A percentile compares a stretch with the other conserved stretches of the same genome.
Evolutionary conservation across 176 grass and related monocot species (phyloP).

Genomic region (Elaeis guineensis): DNA sequence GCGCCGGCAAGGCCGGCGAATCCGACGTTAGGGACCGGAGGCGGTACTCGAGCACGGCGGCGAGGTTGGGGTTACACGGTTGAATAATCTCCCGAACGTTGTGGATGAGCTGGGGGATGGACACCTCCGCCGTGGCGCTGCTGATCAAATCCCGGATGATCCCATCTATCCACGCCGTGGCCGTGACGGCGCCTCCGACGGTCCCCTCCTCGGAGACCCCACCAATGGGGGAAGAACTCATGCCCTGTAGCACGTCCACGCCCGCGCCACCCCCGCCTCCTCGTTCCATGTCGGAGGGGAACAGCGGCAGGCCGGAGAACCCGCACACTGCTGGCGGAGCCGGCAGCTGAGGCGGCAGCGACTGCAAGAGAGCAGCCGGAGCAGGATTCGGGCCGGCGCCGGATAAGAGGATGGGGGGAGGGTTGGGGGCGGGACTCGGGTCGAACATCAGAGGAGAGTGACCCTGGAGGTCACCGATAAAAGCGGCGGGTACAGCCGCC

Average conservation of each 20-base stretch:
- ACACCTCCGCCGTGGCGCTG: slow-evolving; percentile 47
- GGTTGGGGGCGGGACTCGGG: slow-evolving; percentile 7
- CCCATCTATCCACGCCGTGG: slow-evolving; percentile 68
- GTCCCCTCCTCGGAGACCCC: not conserved
- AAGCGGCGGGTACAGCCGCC: not conserved
- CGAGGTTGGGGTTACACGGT: slow-evolving; percentile 77
- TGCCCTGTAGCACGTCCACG: no score
- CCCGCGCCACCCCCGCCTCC: slow-evolving; percentile 22
- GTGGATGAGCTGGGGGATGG: slow-evolving; percentile 81
- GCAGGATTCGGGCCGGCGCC: not conserved
- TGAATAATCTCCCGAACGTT: slow-evolving; percentile 94
- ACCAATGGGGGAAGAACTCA: not conserved
- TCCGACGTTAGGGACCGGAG: slow-evolving; percentile 58
- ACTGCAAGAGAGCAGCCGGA: slow-evolving; percentile 9
- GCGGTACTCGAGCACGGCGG: slow-evolving; percentile 74
- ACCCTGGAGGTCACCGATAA: slow-evolving; percentile 5
- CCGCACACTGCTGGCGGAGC: slow-evolving; percentile 39
- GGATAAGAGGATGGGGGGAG: slow-evolving; percentile 17
- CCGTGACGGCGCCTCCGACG: slow-evolving; percentile 13
- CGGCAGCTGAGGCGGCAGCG: slow-evolving; percentile 30
- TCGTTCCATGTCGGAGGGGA: slow-evolving; percentile 24
- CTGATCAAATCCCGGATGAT: slow-evolving; percentile 84
- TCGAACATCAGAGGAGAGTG: slow-evolving; percentile 12
- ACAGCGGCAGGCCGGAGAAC: slow-evolving; percentile 40
- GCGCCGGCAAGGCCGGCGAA: not conserved